Evolutionary conservation across 768 basidiomycete species (phyloP).

Genomic region (Mycena kentingensis): DNA sequence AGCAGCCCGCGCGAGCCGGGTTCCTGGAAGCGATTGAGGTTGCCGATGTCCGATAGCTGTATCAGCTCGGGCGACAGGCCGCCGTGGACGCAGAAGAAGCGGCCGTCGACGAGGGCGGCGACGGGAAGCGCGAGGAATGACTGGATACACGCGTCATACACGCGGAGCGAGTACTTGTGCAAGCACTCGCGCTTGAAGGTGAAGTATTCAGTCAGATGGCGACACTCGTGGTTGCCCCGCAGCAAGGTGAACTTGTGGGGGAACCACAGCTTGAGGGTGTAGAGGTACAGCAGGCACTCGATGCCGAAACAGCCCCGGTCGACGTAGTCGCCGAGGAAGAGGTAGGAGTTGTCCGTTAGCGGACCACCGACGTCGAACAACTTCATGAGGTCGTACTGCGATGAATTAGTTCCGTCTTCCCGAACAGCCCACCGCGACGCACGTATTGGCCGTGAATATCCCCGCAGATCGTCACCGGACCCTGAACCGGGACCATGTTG

Average conservation of each 20-base stretch:
- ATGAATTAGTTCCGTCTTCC: background rate
- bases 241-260: slow-evolving; percentile 82
- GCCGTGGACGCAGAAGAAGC: slow-evolving; percentile 98
- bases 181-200: slow-evolving; percentile 97
- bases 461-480: slow-evolving; percentile 93
- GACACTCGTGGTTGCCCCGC: slow-evolving; percentile 96
- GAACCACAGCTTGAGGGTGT: slow-evolving; percentile 88
- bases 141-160: slow-evolving; percentile 91
- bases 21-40: slow-evolving; percentile 93
- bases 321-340: slow-evolving; percentile 97
- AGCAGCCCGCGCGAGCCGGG: slow-evolving; percentile 89
- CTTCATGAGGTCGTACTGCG: slow-evolving; percentile 96
- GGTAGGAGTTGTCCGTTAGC: slow-evolving; percentile 78
- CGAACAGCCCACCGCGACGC: slow-evolving; percentile 21
- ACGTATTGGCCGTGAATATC: slow-evolving; percentile 99
- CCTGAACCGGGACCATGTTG: slow-evolving; percentile 83
- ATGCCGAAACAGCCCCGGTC: slow-evolving; percentile 93
- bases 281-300: slow-evolving; percentile 91
- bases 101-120: slow-evolving; percentile 87
- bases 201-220: slow-evolving; percentile 95
- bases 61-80: slow-evolving; percentile 88
- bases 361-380: slow-evolving; percentile 93
- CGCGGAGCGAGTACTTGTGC: slow-evolving; percentile 82
- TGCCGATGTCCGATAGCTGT: slow-evolving; percentile 71
- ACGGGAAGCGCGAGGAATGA: slow-evolving; percentile 91